These are phyloP conservation scores for Penicillium brasilianum DNA, from an alignment of 2,329 filamentous ascomycete species.

Conservation along the genomic window DNA sequence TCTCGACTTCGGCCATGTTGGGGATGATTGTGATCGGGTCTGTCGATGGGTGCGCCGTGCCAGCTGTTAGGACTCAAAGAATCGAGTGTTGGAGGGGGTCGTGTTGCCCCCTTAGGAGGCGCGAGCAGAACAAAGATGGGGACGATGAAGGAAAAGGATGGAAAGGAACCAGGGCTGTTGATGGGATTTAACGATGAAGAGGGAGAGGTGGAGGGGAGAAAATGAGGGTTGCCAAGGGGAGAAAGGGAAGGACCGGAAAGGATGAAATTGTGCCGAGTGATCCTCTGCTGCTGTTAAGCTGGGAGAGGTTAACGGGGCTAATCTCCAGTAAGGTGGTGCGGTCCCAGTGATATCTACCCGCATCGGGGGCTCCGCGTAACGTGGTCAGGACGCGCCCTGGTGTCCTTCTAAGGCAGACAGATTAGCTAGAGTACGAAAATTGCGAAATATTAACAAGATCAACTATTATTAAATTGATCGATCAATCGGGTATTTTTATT, in stretches of 20 bases:
- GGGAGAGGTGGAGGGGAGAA: neutral
- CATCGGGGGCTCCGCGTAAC: constrained; percentile 18
- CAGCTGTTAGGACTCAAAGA: constrained; percentile 10
- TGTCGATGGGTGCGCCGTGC: constrained; percentile 6
- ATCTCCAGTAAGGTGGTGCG: too few species aligned
- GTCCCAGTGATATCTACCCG: constrained; percentile 32
- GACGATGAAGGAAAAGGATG: constrained; percentile 9
- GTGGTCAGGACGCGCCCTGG: neutral
- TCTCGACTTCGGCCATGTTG: constrained; percentile 44
- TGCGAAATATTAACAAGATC: too few species aligned
- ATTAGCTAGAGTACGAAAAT: neutral
- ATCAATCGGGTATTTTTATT: too few species aligned
- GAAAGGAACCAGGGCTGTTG: constrained; percentile 4
- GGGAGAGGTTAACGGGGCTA: neutral
- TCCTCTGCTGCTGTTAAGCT: constrained; percentile 16
- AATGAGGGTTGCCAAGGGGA: constrained; percentile 14
- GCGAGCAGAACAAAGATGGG: constrained; percentile 19
- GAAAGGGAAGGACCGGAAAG: constrained; percentile 24
- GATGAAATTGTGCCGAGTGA: constrained; percentile 25
- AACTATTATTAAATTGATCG: neutral
- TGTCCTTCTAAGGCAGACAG: neutral
- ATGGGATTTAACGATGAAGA: neutral
- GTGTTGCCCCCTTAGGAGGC: constrained; percentile 26
- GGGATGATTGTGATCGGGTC: constrained; percentile 16
- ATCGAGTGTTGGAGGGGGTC: constrained; percentile 15